Conservation (phyloP, 1,284 basidiomycete genomes). For the Irpex sp. region DNA sequence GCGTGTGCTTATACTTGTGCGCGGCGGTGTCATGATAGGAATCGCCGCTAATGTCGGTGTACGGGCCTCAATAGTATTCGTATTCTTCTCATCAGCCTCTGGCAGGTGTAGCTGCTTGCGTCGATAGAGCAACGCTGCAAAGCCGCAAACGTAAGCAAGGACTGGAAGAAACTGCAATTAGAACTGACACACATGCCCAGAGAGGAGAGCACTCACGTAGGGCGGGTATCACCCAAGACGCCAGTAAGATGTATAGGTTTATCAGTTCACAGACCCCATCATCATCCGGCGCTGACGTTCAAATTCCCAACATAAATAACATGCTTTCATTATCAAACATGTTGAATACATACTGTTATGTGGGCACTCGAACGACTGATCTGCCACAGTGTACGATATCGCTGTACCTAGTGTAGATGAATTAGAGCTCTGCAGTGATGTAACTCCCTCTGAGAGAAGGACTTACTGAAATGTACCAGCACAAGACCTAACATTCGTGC, state of each 20-base stretch:
- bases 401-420: constrained; percentile 41
- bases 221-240: constrained; percentile 52
- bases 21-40: constrained; percentile 14
- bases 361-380: constrained; percentile 40
- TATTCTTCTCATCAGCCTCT: neutral
- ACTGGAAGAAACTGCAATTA: constrained; percentile 12
- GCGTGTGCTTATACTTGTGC: neutral
- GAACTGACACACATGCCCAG: neutral
- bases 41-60: constrained; percentile 7
- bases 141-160: constrained; percentile 16
- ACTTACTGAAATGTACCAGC: constrained; percentile 45
- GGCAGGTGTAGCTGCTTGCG: neutral
- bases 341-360: constrained; percentile 32
- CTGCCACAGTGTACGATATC: constrained; percentile 39
- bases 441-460: no score
- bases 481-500: constrained; percentile 49
- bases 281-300: constrained; percentile 36
- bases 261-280: constrained; percentile 45
- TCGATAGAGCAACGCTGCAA: constrained; percentile 12
- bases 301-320: neutral
- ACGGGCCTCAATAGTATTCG: constrained; percentile 3
- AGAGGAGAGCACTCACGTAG: constrained; percentile 37
- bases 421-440: neutral
- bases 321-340: no score
- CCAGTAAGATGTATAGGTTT: constrained; percentile 45